Evolutionary conservation across 179 eudicot genomes (phyloP), one percentile per base, ranked within the genome.

Genomic region (Sideroxylon spinosum): DNA sequence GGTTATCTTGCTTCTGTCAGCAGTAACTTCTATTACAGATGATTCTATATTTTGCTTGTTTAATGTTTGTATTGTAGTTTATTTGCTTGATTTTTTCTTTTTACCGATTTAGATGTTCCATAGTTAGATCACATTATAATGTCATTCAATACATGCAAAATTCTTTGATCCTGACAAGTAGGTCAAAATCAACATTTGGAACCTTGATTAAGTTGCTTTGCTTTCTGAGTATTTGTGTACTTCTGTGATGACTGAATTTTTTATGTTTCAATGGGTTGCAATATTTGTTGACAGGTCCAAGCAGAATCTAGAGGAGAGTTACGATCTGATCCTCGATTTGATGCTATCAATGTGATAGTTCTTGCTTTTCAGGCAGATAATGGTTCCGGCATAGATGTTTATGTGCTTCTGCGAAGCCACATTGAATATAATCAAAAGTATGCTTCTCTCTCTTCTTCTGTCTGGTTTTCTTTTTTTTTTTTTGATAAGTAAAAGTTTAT

Each of bases 231-330:
- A 14, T 7, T 25, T 44, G 10, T 68, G 23, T 56, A n/a, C 46
- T 44, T 57, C 16, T 32, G 13, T 9, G 52, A 26, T 13, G 22
- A 32, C 6, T 77, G 13, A 12, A 57, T n/a, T 56, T n/a, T 61
- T 32, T 56, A 61, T 19, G 52, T 70, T 37, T 55, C 62, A 32
- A 32, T 71, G 75, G 52, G 9, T 61, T 74, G 65, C 50, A 67
- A 65, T 67, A 66, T 26, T 77, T 19, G 16, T 73, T 78, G 75
- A 32, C 87, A 92, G 94, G 89, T 95, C 59, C 98, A 83, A 73
- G 91, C 97, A 84, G 97, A 90, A 87, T 88, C 91, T 56, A 88
- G 94, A 81, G 99, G 94, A 70, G 99, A 93, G 68, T 86, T 94
- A 74, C 88, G 87, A 76, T 93, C 99, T 79, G 91, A 95, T 81